Evolutionary conservation across 2,329 filamentous ascomycete species (phyloP), one percentile per base, ranked within the genome.

Genomic region (Claviceps citrina): DNA sequence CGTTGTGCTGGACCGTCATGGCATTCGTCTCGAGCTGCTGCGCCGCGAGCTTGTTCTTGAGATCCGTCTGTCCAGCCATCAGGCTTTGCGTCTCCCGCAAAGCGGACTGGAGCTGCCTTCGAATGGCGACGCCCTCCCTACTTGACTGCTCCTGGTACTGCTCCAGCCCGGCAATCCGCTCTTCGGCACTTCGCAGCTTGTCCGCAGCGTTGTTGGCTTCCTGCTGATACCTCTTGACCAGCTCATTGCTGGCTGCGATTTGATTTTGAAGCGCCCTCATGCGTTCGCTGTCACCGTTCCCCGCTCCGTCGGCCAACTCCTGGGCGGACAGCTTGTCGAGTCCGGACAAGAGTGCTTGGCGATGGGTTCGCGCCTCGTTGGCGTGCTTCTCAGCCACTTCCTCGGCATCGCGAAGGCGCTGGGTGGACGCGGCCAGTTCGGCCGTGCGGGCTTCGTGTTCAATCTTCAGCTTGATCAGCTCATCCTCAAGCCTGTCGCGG

Each of bases 141-240:
- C 87, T 96, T 4, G 87, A 82, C 61, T 98, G 91, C 56, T 98
- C 91, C 61, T 98, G 91, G 58, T 96, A 96, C 22, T 86, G 84
- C 59, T 98, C 91, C 3, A 98, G 71, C 6, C 91, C 91, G 5
- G 91, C 93, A 57, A 98, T 96, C 31, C 91, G 79, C 64, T 96
- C 93, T 61, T 98, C 93, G 3, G 91, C 91, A 43, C 81, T 81
- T 39, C 91, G 81, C 39, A 98, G 69, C 56, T 87, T 93, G 54
- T 95, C 86, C 0, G 85, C 81, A 3, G 87, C 86, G 20, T 70
- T 64, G 57, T 98, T 85, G 1, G 87, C 89, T 43, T 93, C 87
- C 44, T 80, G 71, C 57, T 95, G 86, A 50, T 94, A 93, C 53
- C 85, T 85, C 58, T 81, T 83, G 22, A 87, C 85, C 56, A 96